These are phyloP conservation scores for Bertia moriformis DNA, from an alignment of 2,329 filamentous ascomycete genomes.

Conservation along the genomic window DNA sequence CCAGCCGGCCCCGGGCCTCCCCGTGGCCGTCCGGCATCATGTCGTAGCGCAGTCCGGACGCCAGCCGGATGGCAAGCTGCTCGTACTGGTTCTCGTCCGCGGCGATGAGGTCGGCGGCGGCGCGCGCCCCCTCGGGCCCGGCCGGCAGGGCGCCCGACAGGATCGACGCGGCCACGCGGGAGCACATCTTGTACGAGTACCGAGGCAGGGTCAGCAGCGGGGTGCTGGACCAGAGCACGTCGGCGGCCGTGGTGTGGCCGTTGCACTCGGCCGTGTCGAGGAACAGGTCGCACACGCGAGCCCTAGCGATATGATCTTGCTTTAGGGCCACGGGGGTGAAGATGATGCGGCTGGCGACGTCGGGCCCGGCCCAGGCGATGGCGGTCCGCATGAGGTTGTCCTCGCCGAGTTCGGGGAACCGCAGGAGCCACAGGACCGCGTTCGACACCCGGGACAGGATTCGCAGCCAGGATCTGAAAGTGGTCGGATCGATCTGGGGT, in stretches of 20 bases:
- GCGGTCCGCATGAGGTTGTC: constrained; percentile 71
- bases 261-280: constrained; percentile 97
- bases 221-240: constrained; percentile 91
- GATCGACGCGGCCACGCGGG: constrained; percentile 91
- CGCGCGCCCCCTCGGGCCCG: constrained; percentile 45
- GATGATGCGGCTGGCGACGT: constrained; percentile 73
- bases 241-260: constrained; percentile 90
- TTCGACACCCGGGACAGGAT: constrained; percentile 77
- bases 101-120: constrained; percentile 65
- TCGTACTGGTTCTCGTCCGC: constrained; percentile 73
- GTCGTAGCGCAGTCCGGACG: constrained; percentile 45
- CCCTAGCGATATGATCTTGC: constrained; percentile 80
- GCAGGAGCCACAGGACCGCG: constrained; percentile 81
- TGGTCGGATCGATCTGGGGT: constrained; percentile 87
- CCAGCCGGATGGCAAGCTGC: constrained; percentile 56
- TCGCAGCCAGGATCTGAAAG: constrained; percentile 87
- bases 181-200: constrained; percentile 98
- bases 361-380: constrained; percentile 65
- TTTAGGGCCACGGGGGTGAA: constrained; percentile 97
- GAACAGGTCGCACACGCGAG: constrained; percentile 84
- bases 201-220: constrained; percentile 79
- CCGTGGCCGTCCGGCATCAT: constrained; percentile 26
- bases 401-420: constrained; percentile 88
- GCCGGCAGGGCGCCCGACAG: constrained; percentile 76
- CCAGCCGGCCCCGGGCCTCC: constrained; percentile 52